Evolutionary conservation across 1,139 yeast species (phyloP), one percentile per base, ranked within the genome.

Genomic region (Debaryomycetaceae sp.): DNA sequence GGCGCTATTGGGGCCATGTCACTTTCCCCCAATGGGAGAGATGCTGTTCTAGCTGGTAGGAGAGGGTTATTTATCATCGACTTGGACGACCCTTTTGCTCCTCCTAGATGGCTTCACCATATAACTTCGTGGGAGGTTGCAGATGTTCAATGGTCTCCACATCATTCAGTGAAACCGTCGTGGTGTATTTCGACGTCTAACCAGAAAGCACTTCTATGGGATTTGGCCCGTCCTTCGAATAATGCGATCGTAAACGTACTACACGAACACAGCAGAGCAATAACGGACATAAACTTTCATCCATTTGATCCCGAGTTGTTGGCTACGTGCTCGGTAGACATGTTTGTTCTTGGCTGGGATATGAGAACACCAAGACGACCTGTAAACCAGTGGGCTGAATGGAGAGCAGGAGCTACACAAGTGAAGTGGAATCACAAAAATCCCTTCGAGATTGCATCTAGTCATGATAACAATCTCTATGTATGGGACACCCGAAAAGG

Each of bases 81-180:
- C 63, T 65, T 93, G 40, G 97, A 93, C 56, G 97, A 93, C 62
- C 98, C 98, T 0, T 91, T 89, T 64, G 83, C 95, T 0, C 90
- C 96, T 1, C 99, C 99, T 0, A 70, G 99, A 47, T 88, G 95
- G 90, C 76, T 93, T 24, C 95, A 84, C 46, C 97, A 93, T 59
- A 75, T 83, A 31, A 91, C 98, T 0, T 84, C 96, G 0, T 95
- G 99, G 99, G 98, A 93, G 63, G 99, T 93, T 2, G 97, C 99
- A 0, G 97, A 93, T 61, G 97, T 91, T 1, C 98, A 93, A 62
- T 93, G 99, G 98, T 88, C 95, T 3, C 97, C 98, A 0, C 78
- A 74, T 47, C 95, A 89, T 59, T 74, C 78, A 8, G 75, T 82
- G 0, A 87, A 87, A 50, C 95, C 96, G 0, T 76, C 86, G 14